Conservation (phyloP, 23 red algal species). For the Gracilaria gracilis region DNA sequence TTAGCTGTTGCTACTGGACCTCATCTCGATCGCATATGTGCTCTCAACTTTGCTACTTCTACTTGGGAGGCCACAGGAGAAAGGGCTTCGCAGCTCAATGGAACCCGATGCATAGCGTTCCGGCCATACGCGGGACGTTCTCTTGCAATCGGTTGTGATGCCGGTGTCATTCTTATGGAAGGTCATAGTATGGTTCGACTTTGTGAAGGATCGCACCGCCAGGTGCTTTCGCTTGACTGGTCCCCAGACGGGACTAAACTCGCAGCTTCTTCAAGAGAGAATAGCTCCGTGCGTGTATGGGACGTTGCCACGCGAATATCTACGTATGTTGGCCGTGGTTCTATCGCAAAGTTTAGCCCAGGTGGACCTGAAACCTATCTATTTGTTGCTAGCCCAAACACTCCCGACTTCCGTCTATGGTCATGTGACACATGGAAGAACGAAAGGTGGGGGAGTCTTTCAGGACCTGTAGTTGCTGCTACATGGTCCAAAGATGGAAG, state of each 20-base stretch:
- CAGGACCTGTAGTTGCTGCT: slow-evolving; percentile 41
- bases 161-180: slow-evolving; percentile 31
- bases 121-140: slow-evolving; percentile 57
- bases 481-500: slow-evolving; percentile 57
- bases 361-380: slow-evolving; percentile 13
- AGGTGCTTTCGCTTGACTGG: slow-evolving; percentile 68
- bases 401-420: slow-evolving; percentile 42
- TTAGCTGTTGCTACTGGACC: slow-evolving; percentile 60
- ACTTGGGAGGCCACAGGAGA: slow-evolving; percentile 45
- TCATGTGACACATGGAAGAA: slow-evolving; percentile 47
- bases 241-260: slow-evolving; percentile 57
- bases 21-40: slow-evolving; percentile 63
- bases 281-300: slow-evolving; percentile 45
- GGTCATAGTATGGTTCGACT: slow-evolving; percentile 16
- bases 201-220: background rate
- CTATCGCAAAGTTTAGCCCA: slow-evolving; percentile 43
- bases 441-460: slow-evolving; percentile 62
- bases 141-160: slow-evolving; percentile 58
- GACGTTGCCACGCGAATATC: slow-evolving; percentile 53
- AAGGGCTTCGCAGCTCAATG: background rate
- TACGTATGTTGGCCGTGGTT: slow-evolving; percentile 37
- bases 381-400: slow-evolving; percentile 35
- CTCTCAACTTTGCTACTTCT: slow-evolving; percentile 42
- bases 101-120: slow-evolving; percentile 52
- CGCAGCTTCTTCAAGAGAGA: slow-evolving; percentile 33